Percentiles rank a stretch among this genome's conserved stretches.
These are phyloP conservation scores for Austroboletus olivaceoglutinosus DNA, from an alignment of 1,284 basidiomycete species.

Conservation along the genomic window DNA sequence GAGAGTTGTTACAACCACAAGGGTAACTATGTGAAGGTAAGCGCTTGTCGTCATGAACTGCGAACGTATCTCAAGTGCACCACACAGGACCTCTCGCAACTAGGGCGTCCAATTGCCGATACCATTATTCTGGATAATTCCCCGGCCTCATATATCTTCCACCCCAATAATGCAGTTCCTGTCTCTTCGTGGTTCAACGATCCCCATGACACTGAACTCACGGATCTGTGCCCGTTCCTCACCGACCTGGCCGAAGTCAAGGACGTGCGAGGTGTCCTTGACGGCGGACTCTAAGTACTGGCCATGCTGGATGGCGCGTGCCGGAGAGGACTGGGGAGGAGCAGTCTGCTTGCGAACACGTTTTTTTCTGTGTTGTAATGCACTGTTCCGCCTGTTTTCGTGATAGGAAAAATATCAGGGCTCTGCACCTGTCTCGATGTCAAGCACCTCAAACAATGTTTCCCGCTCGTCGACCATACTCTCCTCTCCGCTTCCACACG, in stretches of 20 bases:
- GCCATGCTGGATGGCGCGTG: constrained; percentile 18
- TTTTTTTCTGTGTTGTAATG: constrained; percentile 32
- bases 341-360: constrained; percentile 21
- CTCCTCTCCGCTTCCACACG: constrained; percentile 8
- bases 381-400: constrained; percentile 29
- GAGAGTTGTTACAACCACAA: constrained; percentile 99
- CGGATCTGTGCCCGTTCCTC: constrained; percentile 92
- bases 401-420: constrained; percentile 34
- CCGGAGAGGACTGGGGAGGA: constrained; percentile 18
- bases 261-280: constrained; percentile 92
- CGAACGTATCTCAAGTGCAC: constrained; percentile 12
- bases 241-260: constrained; percentile 82
- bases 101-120: constrained; percentile 89
- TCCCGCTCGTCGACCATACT: background rate
- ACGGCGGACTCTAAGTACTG: constrained; percentile 63
- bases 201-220: constrained; percentile 95
- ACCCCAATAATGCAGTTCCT: constrained; percentile 98
- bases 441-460: constrained; percentile 12
- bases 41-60: background rate
- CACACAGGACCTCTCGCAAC: constrained; percentile 88
- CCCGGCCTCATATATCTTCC: constrained; percentile 98
- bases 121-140: constrained; percentile 99
- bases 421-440: constrained; percentile 15
- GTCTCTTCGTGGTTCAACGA: constrained; percentile 99
- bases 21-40: constrained; percentile 98